A percentile compares a stretch with the other conserved stretches of the same genome.
Conservation (phyloP, 2,329 filamentous ascomycete species). For the Diplodia intermedia region DNA sequence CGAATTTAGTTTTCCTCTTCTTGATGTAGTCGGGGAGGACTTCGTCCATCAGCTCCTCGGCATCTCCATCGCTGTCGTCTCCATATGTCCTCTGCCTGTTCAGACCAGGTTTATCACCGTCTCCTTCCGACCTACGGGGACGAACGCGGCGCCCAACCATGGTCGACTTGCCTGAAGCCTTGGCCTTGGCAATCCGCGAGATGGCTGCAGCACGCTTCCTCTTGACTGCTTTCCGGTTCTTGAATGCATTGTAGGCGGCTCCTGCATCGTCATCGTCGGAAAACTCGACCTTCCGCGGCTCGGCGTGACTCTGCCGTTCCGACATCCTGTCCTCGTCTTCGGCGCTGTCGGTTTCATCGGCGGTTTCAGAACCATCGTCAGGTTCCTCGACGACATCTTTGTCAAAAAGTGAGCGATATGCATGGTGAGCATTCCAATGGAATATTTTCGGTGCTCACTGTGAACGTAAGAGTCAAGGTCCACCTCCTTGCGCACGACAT, state of each 20-base stretch:
- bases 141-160: constrained; percentile 49
- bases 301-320: background rate
- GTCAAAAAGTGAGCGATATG: background rate
- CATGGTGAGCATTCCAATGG: background rate
- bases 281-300: constrained; percentile 33
- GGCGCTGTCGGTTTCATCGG: constrained; percentile 10
- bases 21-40: constrained; percentile 76
- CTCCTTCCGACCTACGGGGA: constrained; percentile 32
- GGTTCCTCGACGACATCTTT: constrained; percentile 16
- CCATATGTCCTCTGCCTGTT: constrained; percentile 37
- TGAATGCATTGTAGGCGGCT: constrained; percentile 68
- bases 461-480: constrained; percentile 45
- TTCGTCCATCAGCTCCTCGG: constrained; percentile 58
- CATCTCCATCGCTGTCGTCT: constrained; percentile 52
- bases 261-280: constrained; percentile 63
- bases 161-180: constrained; percentile 45
- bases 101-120: background rate
- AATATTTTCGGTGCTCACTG: constrained; percentile 32
- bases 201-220: constrained; percentile 56
- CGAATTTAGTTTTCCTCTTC: constrained; percentile 72
- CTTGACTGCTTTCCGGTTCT: constrained; percentile 63
- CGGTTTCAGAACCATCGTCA: constrained; percentile 8
- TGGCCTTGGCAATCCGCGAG: constrained; percentile 55
- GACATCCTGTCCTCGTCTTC: constrained; percentile 5
- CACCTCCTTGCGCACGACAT: constrained; percentile 42